Conservation (phyloP, 192 early-diverging fungal species). For the Phycomyces blakesleeanus region DNA sequence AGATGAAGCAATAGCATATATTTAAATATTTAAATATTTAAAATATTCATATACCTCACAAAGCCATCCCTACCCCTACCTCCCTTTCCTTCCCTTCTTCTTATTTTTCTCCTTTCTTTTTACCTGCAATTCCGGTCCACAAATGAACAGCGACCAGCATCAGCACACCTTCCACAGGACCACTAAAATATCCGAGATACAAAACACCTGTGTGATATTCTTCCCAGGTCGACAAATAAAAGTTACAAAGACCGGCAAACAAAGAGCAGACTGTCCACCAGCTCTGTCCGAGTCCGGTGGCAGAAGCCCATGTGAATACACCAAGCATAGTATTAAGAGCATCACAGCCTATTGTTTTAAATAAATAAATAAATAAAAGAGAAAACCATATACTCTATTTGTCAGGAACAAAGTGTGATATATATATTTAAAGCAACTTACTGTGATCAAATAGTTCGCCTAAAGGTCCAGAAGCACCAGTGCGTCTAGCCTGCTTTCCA, state of each 20-base stretch:
- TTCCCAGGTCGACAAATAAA: conserved; percentile 93
- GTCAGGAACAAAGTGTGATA: no score
- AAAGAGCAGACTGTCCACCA: conserved; percentile 58
- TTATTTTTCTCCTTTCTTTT: neutral
- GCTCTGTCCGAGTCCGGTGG: conserved; percentile 65
- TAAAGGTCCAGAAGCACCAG: conserved; percentile 80
- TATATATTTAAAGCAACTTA: conserved; percentile 32
- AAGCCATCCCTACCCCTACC: neutral
- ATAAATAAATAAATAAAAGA: neutral
- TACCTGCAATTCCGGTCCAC: conserved; percentile 63
- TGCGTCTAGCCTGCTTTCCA: conserved; percentile 92
- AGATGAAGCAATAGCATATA: neutral
- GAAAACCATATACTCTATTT: neutral
- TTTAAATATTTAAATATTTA: no score
- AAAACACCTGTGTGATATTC: conserved; percentile 89
- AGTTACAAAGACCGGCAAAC: conserved; percentile 46
- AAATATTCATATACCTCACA: no score
- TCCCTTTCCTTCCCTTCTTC: neutral
- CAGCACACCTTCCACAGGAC: conserved; percentile 89
- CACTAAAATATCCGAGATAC: conserved; percentile 80
- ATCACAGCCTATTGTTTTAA: conserved; percentile 46
- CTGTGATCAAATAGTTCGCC: conserved; percentile 97
- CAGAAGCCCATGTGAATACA: conserved; percentile 54
- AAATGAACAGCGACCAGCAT: conserved; percentile 59
- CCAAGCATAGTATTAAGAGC: conserved; percentile 58